Percentiles rank a stretch among this genome's conserved stretches.
These are phyloP conservation scores for Rhodamnia rubescens DNA, from an alignment of 345 rosid genomes.

Conservation along the genomic window DNA sequence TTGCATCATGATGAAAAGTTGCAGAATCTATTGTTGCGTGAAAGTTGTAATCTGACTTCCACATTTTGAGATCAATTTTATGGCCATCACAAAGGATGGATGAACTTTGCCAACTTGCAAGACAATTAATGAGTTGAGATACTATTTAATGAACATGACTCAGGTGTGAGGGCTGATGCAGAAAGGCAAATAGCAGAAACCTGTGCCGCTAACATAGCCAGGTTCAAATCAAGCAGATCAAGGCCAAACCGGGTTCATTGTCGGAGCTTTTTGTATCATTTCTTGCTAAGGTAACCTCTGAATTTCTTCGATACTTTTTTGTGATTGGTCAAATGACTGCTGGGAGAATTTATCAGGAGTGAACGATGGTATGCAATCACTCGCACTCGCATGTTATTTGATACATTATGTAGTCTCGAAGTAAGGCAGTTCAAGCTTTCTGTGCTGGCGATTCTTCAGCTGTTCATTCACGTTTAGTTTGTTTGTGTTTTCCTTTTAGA, in stretches of 20 bases:
- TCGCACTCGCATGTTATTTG: not conserved
- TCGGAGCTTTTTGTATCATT: constrained; percentile 72
- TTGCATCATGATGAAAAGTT: not conserved
- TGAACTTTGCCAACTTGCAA: not conserved
- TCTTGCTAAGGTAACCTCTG: constrained; percentile 47
- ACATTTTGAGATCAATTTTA: not conserved
- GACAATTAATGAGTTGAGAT: not conserved
- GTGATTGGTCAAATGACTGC: not conserved
- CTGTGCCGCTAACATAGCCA: constrained; percentile 40
- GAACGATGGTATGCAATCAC: not conserved
- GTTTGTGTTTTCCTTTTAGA: not conserved
- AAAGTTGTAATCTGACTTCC: not conserved
- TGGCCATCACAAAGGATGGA: not conserved
- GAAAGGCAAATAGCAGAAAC: constrained; percentile 46
- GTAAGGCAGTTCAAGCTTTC: not conserved
- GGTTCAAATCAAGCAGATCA: constrained; percentile 30
- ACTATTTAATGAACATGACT: constrained; percentile 8
- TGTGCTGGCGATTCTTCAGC: not conserved
- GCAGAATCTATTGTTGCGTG: not conserved
- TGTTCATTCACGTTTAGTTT: not conserved
- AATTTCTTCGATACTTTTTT: not conserved
- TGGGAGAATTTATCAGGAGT: not conserved
- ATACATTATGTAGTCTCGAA: not conserved
- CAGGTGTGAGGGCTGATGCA: constrained; percentile 57
- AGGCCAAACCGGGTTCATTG: constrained; percentile 50